Evolutionary conservation across 2,329 filamentous ascomycete genomes (phyloP), one percentile per base, ranked within the genome.

Genomic region (Fusarium duplospermum): DNA sequence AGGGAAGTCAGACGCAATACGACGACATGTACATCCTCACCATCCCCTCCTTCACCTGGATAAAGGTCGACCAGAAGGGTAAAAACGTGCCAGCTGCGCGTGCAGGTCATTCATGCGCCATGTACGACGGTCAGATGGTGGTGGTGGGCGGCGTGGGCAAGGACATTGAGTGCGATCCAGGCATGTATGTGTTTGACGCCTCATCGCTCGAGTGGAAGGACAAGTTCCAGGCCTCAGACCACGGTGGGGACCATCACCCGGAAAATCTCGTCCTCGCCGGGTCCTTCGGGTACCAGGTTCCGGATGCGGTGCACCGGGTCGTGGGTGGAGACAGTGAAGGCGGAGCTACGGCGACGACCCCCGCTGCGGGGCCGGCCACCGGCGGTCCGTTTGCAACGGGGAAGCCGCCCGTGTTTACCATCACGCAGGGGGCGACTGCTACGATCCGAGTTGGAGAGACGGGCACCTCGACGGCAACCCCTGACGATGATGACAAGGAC

Each of bases 301-400:
- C 90, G 6, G 81, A 83, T 7, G 84, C 84, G 29, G 82, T 92
- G 11, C 79, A 87, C 36, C 78, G 84, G 40, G 85, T 84, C 5
- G 84, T 91, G 62, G 88, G 89, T 59, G 89, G 89, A 57, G 81
- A 81, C 22, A 80, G 84, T 14, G 81, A 83, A 16, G 90, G 90
- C 66, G 85, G 86, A 35, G 90, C 90, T 13, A 90, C 89, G 18
- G 82, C 84, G 29, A 88, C 81, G 0, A 82, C 83, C 1, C 90
- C 90, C 4, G 77, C 82, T 6, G 69, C 77, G 29, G 88, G 86
- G 16, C 83, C 86, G 16, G 90, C 92, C 4, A 93, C 91, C 0
- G 88, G 84, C 56, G 93, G 93, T 0, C 93, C 93, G 0, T 87
- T 95, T 66, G 91, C 90, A 18, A 94, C 93, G 0, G 93, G 93